Evolutionary conservation across 2,329 filamentous ascomycete species (phyloP).

Genomic region (Arachnomyces sp.): DNA sequence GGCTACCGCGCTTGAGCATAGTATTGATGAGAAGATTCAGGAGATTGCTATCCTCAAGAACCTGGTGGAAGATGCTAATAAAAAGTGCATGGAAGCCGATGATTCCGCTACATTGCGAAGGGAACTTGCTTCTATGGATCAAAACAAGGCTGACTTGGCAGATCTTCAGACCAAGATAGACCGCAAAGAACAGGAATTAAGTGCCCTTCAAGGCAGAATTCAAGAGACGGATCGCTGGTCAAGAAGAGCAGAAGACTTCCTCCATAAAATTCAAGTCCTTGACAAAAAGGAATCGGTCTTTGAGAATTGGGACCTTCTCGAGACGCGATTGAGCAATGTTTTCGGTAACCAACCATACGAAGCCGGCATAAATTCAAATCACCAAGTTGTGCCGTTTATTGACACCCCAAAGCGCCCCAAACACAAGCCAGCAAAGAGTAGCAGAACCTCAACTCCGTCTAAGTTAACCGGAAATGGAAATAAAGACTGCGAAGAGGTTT

Average conservation of each 20-base stretch:
- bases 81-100: constrained; percentile 4
- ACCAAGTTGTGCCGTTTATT: too few relatives aligned
- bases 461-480: neutral
- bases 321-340: constrained; percentile 11
- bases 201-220: constrained; percentile 17
- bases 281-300: constrained; percentile 12
- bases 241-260: constrained; percentile 14
- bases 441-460: neutral
- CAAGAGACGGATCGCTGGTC: constrained; percentile 20
- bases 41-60: constrained; percentile 22
- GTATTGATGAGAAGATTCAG: constrained; percentile 19
- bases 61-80: constrained; percentile 8
- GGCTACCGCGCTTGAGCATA: constrained; percentile 21
- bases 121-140: constrained; percentile 9
- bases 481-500: neutral
- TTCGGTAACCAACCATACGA: too few relatives aligned
- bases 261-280: constrained; percentile 14
- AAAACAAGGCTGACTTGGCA: neutral
- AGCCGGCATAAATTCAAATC: too few relatives aligned
- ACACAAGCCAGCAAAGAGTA: neutral
- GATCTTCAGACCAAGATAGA: constrained; percentile 1
- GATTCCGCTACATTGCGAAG: constrained; percentile 16
- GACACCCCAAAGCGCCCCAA: neutral
- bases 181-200: constrained; percentile 14
- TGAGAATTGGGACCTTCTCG: constrained; percentile 16